Evolutionary conservation across 805 yeast genomes (phyloP).

Genomic region (Metschnikowia kunwiensis): DNA sequence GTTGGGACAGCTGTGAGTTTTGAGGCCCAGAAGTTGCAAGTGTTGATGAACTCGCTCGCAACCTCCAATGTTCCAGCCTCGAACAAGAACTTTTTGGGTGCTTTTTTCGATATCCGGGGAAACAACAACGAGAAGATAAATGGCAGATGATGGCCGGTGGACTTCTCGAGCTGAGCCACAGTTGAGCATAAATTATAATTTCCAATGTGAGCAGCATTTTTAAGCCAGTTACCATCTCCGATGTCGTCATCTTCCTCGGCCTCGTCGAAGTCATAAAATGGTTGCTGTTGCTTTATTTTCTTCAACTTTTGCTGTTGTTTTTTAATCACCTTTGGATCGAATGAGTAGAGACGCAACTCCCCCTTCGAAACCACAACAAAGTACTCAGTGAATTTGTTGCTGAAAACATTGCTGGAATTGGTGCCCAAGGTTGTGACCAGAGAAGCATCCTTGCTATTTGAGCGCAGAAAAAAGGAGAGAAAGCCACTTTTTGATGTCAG

Average conservation of each 20-base stretch:
- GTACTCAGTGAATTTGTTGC: conserved; percentile 39
- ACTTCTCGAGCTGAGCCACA: conserved; percentile 41
- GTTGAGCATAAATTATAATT: conserved; percentile 51
- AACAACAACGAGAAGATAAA: conserved; percentile 53
- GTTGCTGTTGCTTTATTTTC: conserved; percentile 22
- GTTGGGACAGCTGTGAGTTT: conserved; percentile 78
- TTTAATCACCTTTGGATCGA: conserved; percentile 44
- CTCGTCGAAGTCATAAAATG: conserved; percentile 18
- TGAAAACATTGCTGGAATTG: conserved; percentile 15
- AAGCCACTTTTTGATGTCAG: conserved; percentile 10
- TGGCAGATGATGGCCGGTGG: neutral
- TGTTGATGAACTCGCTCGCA: conserved; percentile 66
- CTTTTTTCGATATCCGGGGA: conserved; percentile 41
- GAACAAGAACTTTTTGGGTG: conserved; percentile 49
- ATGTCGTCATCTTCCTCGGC: conserved; percentile 27
- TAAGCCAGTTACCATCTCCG: conserved; percentile 71
- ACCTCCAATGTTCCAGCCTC: conserved; percentile 64
- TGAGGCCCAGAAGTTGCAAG: conserved; percentile 90
- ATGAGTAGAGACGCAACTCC: conserved; percentile 56
- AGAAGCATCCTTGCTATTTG: conserved; percentile 3
- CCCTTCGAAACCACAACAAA: conserved; percentile 71
- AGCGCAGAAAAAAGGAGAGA: conserved; percentile 20
- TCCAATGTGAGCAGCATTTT: conserved; percentile 57
- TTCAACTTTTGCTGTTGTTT: conserved; percentile 35
- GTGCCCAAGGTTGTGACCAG: conserved; percentile 12